Conservation (phyloP, 2,329 filamentous ascomycete genomes). For the Microcyclosporella mali region DNA sequence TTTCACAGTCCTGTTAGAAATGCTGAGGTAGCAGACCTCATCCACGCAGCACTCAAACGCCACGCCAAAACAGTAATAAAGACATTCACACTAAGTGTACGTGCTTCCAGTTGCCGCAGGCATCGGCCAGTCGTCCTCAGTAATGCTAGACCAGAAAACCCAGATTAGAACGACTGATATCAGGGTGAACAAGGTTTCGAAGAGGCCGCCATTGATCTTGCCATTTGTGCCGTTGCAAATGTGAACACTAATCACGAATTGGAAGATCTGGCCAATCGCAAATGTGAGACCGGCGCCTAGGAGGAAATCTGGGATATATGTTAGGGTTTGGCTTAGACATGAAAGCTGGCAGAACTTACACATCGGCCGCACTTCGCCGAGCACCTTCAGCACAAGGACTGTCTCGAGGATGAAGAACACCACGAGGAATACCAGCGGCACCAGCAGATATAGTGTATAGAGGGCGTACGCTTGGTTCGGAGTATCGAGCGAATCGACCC, state of each 20-base stretch:
- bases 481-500: constrained; percentile 48
- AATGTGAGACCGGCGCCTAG: constrained; percentile 70
- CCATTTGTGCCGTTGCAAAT: constrained; percentile 78
- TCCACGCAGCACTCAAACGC: constrained; percentile 3
- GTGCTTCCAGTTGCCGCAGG: constrained; percentile 37
- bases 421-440: constrained; percentile 82
- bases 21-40: too few species aligned
- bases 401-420: constrained; percentile 78
- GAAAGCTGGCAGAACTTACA: constrained; percentile 40
- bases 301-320: constrained; percentile 58
- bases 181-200: constrained; percentile 88
- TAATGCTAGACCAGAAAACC: constrained; percentile 98
- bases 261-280: constrained; percentile 88
- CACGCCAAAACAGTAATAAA: neutral
- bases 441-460: constrained; percentile 89
- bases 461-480: constrained; percentile 69
- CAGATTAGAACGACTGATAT: constrained; percentile 76
- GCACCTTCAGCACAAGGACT: constrained; percentile 73
- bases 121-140: constrained; percentile 93
- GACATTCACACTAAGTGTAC: constrained; percentile 33
- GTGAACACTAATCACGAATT: constrained; percentile 86
- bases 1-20: constrained; percentile 6
- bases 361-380: constrained; percentile 90
- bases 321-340: neutral
- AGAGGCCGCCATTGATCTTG: constrained; percentile 87